phyloP scores from a whole-genome alignment of 1,139 yeast species.

The Wickerhamomyces sp. region DNA sequence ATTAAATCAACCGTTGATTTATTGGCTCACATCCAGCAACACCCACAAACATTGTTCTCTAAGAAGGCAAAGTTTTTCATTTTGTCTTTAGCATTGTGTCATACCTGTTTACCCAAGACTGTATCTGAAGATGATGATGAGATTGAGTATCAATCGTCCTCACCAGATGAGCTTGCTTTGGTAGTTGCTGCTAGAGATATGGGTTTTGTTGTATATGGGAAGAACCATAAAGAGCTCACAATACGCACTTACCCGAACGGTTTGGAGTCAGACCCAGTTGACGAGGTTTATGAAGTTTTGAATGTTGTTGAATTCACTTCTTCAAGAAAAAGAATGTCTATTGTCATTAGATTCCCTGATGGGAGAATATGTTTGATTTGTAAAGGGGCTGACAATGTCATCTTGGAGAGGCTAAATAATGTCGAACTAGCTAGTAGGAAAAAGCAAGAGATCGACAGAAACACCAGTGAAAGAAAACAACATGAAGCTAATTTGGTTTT shows the following conservation, averaged over 20 bases:
- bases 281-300: constrained; percentile 67
- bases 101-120: constrained; percentile 76
- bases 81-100: constrained; percentile 80
- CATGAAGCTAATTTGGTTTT: constrained; percentile 80
- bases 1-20: constrained; percentile 57
- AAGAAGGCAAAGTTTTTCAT: constrained; percentile 74
- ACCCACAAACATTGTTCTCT: constrained; percentile 70
- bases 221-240: constrained; percentile 53
- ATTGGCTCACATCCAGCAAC: constrained; percentile 59
- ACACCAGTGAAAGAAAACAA: constrained; percentile 60
- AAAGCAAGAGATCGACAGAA: constrained; percentile 57
- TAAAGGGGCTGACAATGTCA: constrained; percentile 96
- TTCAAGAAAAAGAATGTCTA: constrained; percentile 90
- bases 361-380: constrained; percentile 74
- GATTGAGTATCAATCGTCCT: constrained; percentile 83
- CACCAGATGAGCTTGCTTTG: constrained; percentile 94
- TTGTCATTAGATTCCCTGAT: constrained; percentile 76
- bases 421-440: constrained; percentile 56
- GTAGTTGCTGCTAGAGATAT: constrained; percentile 93
- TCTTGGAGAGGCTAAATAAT: constrained; percentile 66
- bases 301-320: constrained; percentile 86
- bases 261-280: constrained; percentile 55
- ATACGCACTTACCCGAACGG: constrained; percentile 84
- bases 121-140: constrained; percentile 38
- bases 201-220: constrained; percentile 77